These are phyloP conservation scores for Saturnispora kantuleensis DNA, from an alignment of 805 yeast genomes.

Conservation along the genomic window DNA sequence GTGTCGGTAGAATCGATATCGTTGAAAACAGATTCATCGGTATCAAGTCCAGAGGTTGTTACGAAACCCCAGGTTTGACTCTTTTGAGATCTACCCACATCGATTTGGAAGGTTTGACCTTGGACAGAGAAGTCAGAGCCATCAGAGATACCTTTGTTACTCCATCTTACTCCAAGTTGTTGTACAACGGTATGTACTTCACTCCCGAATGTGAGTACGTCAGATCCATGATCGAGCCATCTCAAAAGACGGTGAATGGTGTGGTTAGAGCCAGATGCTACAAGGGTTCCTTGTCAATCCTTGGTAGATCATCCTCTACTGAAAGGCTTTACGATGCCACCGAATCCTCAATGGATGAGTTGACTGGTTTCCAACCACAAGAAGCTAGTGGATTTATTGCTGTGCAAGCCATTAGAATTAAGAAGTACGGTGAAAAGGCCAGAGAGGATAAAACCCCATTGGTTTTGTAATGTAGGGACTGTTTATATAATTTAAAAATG, in stretches of 20 bases:
- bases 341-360: constrained; percentile 98
- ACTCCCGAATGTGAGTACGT: constrained; percentile 97
- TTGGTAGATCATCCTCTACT: constrained; percentile 92
- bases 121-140: constrained; percentile 96
- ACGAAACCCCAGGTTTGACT: constrained; percentile 98
- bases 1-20: constrained; percentile 98
- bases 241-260: constrained; percentile 94
- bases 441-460: constrained; percentile 61
- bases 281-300: constrained; percentile 76
- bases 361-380: constrained; percentile 94
- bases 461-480: constrained; percentile 28
- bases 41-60: constrained; percentile 97
- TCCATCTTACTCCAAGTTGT: constrained; percentile 75
- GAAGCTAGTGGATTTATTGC: constrained; percentile 97
- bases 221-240: constrained; percentile 87
- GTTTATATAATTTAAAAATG: not conserved
- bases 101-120: constrained; percentile 92
- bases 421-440: constrained; percentile 95
- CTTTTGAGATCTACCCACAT: constrained; percentile 88
- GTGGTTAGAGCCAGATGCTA: constrained; percentile 87
- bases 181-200: constrained; percentile 96
- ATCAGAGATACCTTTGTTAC: constrained; percentile 95
- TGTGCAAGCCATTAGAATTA: constrained; percentile 95
- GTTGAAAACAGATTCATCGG: constrained; percentile 99
- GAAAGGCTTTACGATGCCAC: constrained; percentile 97